Evolutionary conservation across 441 rosid genomes (phyloP).

Genomic region (Pelargonium fulgidum): DNA sequence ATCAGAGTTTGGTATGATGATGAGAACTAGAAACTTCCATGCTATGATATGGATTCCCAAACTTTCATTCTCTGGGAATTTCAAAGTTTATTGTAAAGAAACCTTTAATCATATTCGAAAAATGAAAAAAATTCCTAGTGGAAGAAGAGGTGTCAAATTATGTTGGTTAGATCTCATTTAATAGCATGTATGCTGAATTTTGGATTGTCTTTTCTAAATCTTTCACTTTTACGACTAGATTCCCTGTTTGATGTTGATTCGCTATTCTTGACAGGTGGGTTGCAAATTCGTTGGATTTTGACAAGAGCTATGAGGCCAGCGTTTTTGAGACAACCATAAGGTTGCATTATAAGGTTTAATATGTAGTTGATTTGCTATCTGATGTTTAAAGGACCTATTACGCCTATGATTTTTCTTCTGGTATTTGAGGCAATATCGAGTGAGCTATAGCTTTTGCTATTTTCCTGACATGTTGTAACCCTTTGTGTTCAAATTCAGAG

Average conservation of each 20-base stretch:
- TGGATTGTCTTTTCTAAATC: no score
- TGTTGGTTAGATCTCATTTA: background rate
- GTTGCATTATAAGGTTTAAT: slow-evolving; percentile 76
- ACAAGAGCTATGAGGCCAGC: slow-evolving; percentile 92
- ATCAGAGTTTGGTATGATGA: background rate
- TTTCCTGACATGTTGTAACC: slow-evolving; percentile 16
- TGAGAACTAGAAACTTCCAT: background rate
- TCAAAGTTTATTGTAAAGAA: background rate
- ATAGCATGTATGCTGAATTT: background rate
- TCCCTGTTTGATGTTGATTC: slow-evolving; percentile 1
- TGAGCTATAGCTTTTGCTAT: background rate
- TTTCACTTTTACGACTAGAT: background rate
- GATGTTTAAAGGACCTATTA: slow-evolving; percentile 7
- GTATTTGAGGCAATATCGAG: background rate
- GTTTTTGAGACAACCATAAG: slow-evolving; percentile 99
- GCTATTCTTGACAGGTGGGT: slow-evolving; percentile 70
- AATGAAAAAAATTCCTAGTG: background rate
- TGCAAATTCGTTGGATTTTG: slow-evolving; percentile 74
- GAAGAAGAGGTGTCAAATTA: background rate
- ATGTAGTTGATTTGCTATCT: slow-evolving; percentile 27
- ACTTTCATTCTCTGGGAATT: background rate
- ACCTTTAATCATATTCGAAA: background rate
- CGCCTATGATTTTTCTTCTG: slow-evolving; percentile 8
- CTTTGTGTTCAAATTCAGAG: slow-evolving; percentile 47
- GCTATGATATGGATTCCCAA: background rate